A percentile compares a stretch with the other conserved stretches of the same genome.
Evolutionary conservation across 495 filamentous ascomycete species (phyloP).

Genomic region (Glonium stellatum): DNA sequence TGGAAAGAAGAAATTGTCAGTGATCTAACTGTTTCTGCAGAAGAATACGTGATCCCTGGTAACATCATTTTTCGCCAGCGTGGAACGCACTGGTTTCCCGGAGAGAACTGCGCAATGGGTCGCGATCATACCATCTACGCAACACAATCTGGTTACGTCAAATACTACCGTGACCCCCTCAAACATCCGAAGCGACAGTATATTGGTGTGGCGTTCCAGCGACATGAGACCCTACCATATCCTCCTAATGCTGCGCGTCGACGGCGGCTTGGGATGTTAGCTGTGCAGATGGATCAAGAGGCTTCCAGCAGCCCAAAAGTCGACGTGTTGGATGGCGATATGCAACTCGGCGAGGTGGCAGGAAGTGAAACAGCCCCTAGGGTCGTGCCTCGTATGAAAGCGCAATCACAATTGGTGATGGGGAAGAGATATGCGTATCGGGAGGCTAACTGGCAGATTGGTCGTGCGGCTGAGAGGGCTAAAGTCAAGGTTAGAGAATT

Average conservation of each 20-base stretch:
- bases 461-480: constrained; percentile 55
- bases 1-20: not conserved
- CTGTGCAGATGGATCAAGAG: constrained; percentile 29
- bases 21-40: constrained; percentile 35
- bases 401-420: constrained; percentile 3
- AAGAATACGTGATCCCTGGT: constrained; percentile 84
- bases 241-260: constrained; percentile 59
- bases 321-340: constrained; percentile 4
- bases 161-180: constrained; percentile 84
- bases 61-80: constrained; percentile 98
- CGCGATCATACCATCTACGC: constrained; percentile 98
- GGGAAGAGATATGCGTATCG: constrained; percentile 41
- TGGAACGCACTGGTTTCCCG: constrained; percentile 87
- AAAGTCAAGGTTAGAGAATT: constrained; percentile 47
- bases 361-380: not conserved
- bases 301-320: not conserved
- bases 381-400: not conserved
- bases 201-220: constrained; percentile 84
- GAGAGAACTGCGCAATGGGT: constrained; percentile 88
- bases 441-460: constrained; percentile 81
- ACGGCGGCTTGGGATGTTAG: constrained; percentile 63
- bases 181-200: constrained; percentile 75
- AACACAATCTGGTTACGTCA: constrained; percentile 75
- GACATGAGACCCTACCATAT: constrained; percentile 64
- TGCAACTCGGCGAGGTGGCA: constrained; percentile 9